Percentiles rank a stretch among this genome's conserved stretches.
phyloP scores from a whole-genome alignment of 2,329 filamentous ascomycete genomes.

The Ploettnerulaceae sp. region DNA sequence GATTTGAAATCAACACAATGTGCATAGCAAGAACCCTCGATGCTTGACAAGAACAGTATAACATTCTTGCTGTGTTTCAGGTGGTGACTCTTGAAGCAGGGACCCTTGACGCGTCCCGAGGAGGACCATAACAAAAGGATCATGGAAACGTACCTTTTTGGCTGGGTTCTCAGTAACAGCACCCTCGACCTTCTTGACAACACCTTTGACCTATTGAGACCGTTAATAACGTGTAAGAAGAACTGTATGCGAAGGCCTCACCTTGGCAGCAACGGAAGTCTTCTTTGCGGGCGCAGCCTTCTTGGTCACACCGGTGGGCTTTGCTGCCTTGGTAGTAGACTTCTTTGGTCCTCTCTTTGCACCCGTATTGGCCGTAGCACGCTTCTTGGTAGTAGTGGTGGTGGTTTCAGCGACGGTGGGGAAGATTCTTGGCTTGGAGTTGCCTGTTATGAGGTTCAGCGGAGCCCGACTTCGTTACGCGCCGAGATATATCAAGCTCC shows the following conservation, averaged over 20 bases:
- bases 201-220: conserved; percentile 27
- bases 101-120: conserved; percentile 25
- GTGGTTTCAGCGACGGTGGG: conserved; percentile 27
- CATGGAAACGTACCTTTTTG: conserved; percentile 34
- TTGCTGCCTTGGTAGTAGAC: conserved; percentile 33
- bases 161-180: conserved; percentile 34
- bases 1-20: not conserved
- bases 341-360: conserved; percentile 32
- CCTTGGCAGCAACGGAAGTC: conserved; percentile 30
- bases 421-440: conserved; percentile 30
- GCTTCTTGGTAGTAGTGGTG: conserved; percentile 27
- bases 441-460: conserved; percentile 29
- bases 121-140: conserved; percentile 21
- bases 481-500: conserved; percentile 22
- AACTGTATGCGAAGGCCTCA: conserved; percentile 15
- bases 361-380: conserved; percentile 29
- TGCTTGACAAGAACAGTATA: conserved; percentile 11
- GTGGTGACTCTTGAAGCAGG: conserved; percentile 18
- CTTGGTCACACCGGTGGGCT: conserved; percentile 32
- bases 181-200: conserved; percentile 33
- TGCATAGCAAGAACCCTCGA: not conserved
- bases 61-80: conserved; percentile 13
- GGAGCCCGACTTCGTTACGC: conserved; percentile 20
- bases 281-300: conserved; percentile 32
- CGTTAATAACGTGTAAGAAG: conserved; percentile 15